These are phyloP conservation scores for Vitis riparia DNA, from an alignment of 164 flowering plant genomes.

Conservation along the genomic window DNA sequence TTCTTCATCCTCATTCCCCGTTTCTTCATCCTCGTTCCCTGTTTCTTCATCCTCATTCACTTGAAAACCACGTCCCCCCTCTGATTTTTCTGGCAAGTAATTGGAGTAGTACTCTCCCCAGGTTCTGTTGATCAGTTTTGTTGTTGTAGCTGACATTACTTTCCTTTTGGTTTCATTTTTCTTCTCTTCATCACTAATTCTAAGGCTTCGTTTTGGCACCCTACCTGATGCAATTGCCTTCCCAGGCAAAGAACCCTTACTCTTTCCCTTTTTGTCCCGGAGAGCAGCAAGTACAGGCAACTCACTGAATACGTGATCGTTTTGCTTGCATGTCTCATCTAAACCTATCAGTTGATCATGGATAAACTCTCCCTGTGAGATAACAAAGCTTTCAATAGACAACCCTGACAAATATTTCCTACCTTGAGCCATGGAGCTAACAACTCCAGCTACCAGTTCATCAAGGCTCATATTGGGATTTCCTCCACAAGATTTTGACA, in stretches of 20 bases:
- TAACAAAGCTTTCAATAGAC: slow-evolving; percentile 57
- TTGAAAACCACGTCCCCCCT: slow-evolving; percentile 26
- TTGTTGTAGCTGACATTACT: too few species aligned
- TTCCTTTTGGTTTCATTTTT: too few species aligned
- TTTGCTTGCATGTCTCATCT: slow-evolving; percentile 61
- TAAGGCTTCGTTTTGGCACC: slow-evolving; percentile 2
- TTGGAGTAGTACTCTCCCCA: too few species aligned
- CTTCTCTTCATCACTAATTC: too few species aligned
- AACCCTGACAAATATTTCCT: slow-evolving; percentile 48
- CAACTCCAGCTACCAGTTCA: slow-evolving; percentile 76
- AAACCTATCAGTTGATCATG: slow-evolving; percentile 78
- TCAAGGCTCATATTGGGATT: slow-evolving; percentile 59
- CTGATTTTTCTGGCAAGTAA: slow-evolving; percentile 13
- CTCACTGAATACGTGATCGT: slow-evolving; percentile 46
- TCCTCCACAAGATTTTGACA: slow-evolving; percentile 67
- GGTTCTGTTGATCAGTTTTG: too few species aligned
- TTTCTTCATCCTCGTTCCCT: too few species aligned
- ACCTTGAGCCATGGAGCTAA: slow-evolving; percentile 68
- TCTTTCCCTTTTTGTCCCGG: slow-evolving; percentile 22
- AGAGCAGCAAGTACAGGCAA: slow-evolving; percentile 66
- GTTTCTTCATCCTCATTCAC: slow-evolving; percentile 33
- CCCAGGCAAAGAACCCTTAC: too few species aligned
- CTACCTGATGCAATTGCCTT: too few species aligned
- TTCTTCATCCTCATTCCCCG: too few species aligned
- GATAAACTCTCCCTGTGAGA: slow-evolving; percentile 82